Base-by-base conservation (phyloP, 1,284 basidiomycete genomes). In the Pascua guehoae region DNA sequence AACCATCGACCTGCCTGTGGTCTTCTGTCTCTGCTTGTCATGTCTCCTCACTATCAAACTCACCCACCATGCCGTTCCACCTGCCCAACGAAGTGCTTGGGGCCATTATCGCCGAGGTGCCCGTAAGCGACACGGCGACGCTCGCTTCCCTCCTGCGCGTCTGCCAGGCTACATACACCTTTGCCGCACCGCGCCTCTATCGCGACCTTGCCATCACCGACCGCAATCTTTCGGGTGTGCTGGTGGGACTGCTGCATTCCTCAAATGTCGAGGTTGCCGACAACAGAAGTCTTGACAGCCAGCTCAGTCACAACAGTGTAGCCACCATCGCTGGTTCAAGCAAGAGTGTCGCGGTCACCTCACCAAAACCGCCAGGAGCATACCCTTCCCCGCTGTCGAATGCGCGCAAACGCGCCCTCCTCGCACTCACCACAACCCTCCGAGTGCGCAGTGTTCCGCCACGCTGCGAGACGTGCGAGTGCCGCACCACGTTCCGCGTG, bases 111-210 rank as follows among this genome's bases (percentile, higher is more conserved):
- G n/a, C 15, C 16, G 44, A 16, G 16, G 17, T 57, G 40, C 41
- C 49, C 2, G 8, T 37, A 0, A 15, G 16, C 18, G 49, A 61
- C 49, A 46, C 39, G 24, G 5, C 16, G 2, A 58, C 56, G 1
- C 53, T 61, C 47, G 53, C 51, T 4, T 39, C 53, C 1, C 51
- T 57, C 24, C 39, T 58, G 45, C 41, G 42, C 8, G 53, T 51
- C n/a, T 47, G 45, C 44, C 40, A 41, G 7, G 32, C 48, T 1
- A 48, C 51, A n/a, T 58, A 61, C 53, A 45, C 42, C 12, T 47
- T 61, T 4, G 60, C 53, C 18, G 47, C 46, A 3, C 47, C 46
- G 11, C 53, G 17, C 5, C 56, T 61, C 17, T 61, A 58, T 51
- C 43, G 40, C 41, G 53, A 55, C 42, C 43, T 61, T 9, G 14